Evolutionary conservation across 768 basidiomycete genomes (phyloP).

Genomic region (Sarcomyxa edulis): DNA sequence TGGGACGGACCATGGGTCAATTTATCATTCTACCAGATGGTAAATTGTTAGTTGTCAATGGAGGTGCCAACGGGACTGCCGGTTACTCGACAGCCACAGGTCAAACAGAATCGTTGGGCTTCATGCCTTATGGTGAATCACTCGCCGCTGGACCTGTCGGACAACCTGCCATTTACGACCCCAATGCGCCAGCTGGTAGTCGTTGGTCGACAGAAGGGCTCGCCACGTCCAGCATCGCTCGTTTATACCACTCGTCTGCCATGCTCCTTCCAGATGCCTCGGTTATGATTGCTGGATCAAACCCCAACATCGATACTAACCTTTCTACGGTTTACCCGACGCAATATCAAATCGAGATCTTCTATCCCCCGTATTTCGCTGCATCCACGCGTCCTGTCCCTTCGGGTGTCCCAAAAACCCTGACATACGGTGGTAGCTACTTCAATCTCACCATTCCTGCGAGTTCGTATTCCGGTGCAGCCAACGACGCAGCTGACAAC

Average conservation of each 20-base stretch:
- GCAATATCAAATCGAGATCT: constrained; percentile 78
- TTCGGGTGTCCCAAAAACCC: constrained; percentile 60
- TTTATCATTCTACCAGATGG: constrained; percentile 82
- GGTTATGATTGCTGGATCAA: constrained; percentile 86
- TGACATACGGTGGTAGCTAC: constrained; percentile 77
- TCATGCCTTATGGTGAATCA: constrained; percentile 70
- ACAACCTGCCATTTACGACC: constrained; percentile 82
- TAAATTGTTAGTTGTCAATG: constrained; percentile 77
- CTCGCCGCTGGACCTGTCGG: constrained; percentile 77
- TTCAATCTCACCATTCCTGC: constrained; percentile 75
- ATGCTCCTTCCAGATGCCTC: constrained; percentile 86
- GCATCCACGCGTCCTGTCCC: constrained; percentile 64
- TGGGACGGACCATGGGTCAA: constrained; percentile 86
- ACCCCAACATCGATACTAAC: constrained; percentile 87
- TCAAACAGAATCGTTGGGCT: constrained; percentile 30
- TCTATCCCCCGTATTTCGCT: constrained; percentile 88
- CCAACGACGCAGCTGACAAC: constrained; percentile 68
- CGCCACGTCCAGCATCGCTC: constrained; percentile 55
- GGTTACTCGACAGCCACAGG: constrained; percentile 68
- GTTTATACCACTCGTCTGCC: constrained; percentile 90
- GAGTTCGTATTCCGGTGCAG: constrained; percentile 58
- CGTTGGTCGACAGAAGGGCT: constrained; percentile 73
- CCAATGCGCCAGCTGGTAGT: constrained; percentile 60
- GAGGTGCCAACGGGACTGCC: constrained; percentile 81
- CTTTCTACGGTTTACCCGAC: constrained; percentile 60